Conservation (phyloP, 305 asterid species). For the Fraxinus velutina region DNA sequence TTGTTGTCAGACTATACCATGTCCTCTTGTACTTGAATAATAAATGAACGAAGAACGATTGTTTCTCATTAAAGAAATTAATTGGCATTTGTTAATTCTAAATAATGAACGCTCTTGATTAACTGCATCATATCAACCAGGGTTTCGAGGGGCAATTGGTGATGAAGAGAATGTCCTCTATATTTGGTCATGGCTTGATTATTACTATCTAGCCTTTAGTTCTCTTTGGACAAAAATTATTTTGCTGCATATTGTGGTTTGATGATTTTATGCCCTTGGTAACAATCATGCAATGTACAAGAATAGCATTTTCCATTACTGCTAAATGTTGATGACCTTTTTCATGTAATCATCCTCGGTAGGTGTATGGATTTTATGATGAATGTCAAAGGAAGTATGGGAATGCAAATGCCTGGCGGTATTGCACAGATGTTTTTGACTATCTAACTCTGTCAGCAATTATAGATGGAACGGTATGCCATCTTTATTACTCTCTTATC, state of each 20-base stretch:
- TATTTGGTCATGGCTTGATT: neutral
- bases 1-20: neutral
- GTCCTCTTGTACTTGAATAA: neutral
- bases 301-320: constrained; percentile 9
- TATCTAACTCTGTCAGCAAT: constrained; percentile 90
- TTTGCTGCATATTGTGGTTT: neutral
- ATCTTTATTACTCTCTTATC: neutral
- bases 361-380: constrained; percentile 99
- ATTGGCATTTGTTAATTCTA: constrained; percentile 3
- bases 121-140: neutral
- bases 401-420: constrained; percentile 97
- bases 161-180: neutral
- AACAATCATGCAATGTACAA: neutral
- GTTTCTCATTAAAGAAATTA: neutral
- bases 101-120: neutral
- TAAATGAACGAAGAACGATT: neutral
- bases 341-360: constrained; percentile 21
- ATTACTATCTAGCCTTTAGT: neutral
- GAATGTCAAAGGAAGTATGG: constrained; percentile 98
- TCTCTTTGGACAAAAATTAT: constrained; percentile 4
- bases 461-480: constrained; percentile 86
- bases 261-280: constrained; percentile 3
- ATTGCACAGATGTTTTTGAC: constrained; percentile 98
- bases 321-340: constrained; percentile 17
- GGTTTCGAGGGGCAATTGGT: neutral